Base-by-base conservation (phyloP, 2,329 filamentous ascomycete genomes). In the Leptographium galeiforme region DNA sequence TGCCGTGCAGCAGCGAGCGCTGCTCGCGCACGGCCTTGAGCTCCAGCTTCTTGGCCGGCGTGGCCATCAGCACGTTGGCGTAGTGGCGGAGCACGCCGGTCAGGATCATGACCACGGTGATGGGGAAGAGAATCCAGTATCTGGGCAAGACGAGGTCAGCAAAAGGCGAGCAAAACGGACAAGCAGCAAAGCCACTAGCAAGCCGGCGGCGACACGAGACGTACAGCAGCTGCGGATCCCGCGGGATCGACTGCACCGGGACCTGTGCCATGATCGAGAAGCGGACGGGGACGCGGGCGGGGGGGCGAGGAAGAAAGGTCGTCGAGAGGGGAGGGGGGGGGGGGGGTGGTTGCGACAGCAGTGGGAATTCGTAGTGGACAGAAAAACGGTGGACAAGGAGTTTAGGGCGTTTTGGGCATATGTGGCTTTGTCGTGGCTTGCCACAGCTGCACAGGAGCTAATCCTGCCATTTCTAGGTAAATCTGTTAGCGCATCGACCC, bases 111-210 rank as follows among this genome's bases (percentile, higher is more conserved):
- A 98, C 93, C 63, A 95, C 78, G 48, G 91, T 95, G 68, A 98
- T 98, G 57, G 93, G 93, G 58, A 96, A 84, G 56, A 98, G 78
- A 70, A 98, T 98, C 93, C 93, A 98, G 77, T 96, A 97, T 73
- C 93, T 98, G 63, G 53, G 7, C 19, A n/a, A n/a, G 19, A 30
- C 25, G 16, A 16, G 16, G 43, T 43, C 13, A 19, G 16, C 30
- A 34, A 14, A 14, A 34, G 16, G 11, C 43, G 18, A 16, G 33
- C 14, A 11, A 38, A 47, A 8, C n/a, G n/a, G n/a, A 48, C 2
- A 33, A 18, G n/a, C n/a, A 16, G 33, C 14, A 10, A 38, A 46
- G 41, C 14, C 32, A 8, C 16, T 10, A n/a, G n/a, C n/a, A n/a
- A n/a, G n/a, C 25, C 25, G 25, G 25, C 25, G 25, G 25, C 25